A percentile compares a stretch with the other conserved stretches of the same genome.
phyloP scores from a whole-genome alignment of 495 filamentous ascomycete species.

The Bacidia rubella region DNA sequence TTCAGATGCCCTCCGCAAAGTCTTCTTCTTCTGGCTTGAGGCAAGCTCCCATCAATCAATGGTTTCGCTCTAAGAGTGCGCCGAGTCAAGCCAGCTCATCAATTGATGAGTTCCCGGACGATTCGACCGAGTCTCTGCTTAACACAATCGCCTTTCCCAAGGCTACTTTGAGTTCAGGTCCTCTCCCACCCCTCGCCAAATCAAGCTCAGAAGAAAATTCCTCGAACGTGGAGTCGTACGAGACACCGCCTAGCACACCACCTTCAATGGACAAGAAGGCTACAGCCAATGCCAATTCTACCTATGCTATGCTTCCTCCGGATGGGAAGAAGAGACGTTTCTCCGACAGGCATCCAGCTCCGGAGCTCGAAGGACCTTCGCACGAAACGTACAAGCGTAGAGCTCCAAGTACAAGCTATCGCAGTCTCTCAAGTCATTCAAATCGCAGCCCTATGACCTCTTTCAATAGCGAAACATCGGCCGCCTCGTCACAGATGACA shows the following conservation, averaged over 20 bases:
- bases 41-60: slow-evolving; percentile 1
- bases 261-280: too few species aligned
- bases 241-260: slow-evolving; percentile 12
- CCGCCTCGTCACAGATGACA: slow-evolving; percentile 2
- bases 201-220: not conserved
- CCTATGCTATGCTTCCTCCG: not conserved
- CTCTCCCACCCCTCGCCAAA: too few species aligned
- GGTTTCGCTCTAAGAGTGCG: slow-evolving; percentile 10
- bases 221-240: not conserved
- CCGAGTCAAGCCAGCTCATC: slow-evolving; percentile 1
- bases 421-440: not conserved
- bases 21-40: not conserved
- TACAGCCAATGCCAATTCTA: too few species aligned
- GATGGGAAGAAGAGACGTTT: not conserved
- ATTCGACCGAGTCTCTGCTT: not conserved
- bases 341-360: not conserved
- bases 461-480: slow-evolving; percentile 6
- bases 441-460: not conserved
- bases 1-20: not conserved
- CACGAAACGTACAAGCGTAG: not conserved
- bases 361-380: not conserved
- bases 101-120: slow-evolving; percentile 5
- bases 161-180: too few species aligned
- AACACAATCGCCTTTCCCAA: too few species aligned
- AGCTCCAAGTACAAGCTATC: not conserved